Percentiles rank a stretch among this genome's conserved stretches.
These are phyloP conservation scores for Colletotrichum somersetense DNA, from an alignment of 2,329 filamentous ascomycete genomes.

Conservation along the genomic window DNA sequence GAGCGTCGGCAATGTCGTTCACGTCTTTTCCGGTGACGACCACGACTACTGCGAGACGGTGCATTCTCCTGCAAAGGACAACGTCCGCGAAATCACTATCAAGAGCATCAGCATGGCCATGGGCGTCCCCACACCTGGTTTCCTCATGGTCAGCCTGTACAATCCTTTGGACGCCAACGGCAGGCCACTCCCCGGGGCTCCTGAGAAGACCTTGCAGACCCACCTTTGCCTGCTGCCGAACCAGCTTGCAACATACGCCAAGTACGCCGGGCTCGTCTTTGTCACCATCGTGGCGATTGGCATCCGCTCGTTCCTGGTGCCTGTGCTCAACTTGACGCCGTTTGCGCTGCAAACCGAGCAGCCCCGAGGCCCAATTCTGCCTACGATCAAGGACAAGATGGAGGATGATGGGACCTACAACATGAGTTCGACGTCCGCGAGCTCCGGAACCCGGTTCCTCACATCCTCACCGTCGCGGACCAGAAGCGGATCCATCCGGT, in stretches of 20 bases:
- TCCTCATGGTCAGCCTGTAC: slow-evolving; percentile 90
- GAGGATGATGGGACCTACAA: slow-evolving; percentile 58
- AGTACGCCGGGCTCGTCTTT: slow-evolving; percentile 76
- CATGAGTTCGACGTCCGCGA: slow-evolving; percentile 47
- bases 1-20: slow-evolving; percentile 83
- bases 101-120: slow-evolving; percentile 97
- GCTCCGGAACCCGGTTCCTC: slow-evolving; percentile 52
- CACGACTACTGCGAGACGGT: slow-evolving; percentile 96
- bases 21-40: slow-evolving; percentile 95
- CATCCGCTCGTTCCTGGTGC: slow-evolving; percentile 68
- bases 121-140: slow-evolving; percentile 90
- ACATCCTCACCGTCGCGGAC: slow-evolving; percentile 45
- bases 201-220: slow-evolving; percentile 79
- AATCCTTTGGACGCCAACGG: slow-evolving; percentile 82
- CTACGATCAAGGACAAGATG: slow-evolving; percentile 66
- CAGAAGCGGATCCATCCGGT: slow-evolving; percentile 46
- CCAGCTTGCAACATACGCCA: slow-evolving; percentile 85
- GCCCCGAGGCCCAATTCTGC: slow-evolving; percentile 51
- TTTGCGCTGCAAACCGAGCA: slow-evolving; percentile 64
- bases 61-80: slow-evolving; percentile 77
- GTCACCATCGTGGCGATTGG: slow-evolving; percentile 64
- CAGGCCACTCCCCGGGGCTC: slow-evolving; percentile 58
- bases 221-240: slow-evolving; percentile 92
- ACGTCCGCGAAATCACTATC: slow-evolving; percentile 87
- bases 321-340: slow-evolving; percentile 64